Base-by-base conservation (phyloP, 495 filamentous ascomycete genomes). In the Aspergillus diversus region DNA sequence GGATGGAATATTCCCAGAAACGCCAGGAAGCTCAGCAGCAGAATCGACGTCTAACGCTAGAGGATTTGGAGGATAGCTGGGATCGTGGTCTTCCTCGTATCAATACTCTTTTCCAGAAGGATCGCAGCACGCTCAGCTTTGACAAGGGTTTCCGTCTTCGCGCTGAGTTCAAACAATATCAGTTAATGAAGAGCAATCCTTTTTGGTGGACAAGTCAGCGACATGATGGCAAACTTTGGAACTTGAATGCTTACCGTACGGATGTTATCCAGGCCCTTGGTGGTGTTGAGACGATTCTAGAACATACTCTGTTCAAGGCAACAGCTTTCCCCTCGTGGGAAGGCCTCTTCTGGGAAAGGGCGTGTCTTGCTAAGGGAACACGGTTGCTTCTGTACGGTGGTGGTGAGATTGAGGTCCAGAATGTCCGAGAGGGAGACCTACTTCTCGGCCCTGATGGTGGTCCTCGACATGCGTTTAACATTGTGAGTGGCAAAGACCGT, bases 121-220 rank as follows among this genome's bases (percentile, higher is more conserved):
- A 99, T 69, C 86, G 96, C 66, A 97, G 93, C 76, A 99, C 96
- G 0, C 82, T 99, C 61, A 96, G 92, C 70, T 99, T 99, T 72
- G 96, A 99, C 80, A 99, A 99, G 78, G 96, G 96, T 48, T 98
- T 97, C 87, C 90, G 96, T 67, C 88, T 95, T 33, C 84, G 96
- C 37, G 92, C 93, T 32, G 96, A 99, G 79, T 99, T 98, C 82
- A 99, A 98, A 80, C 89, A 91, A 57, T 99, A 98, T 74, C 94
- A 97, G 76, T 80, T 97, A 63, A 98, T 99, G 95, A 98, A 97
- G 88, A 96, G 91, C 81, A 97, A 97, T 74, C 94, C 95, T 0
- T 99, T 97, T 84, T 97, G 93, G 94, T 99, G 95, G 96, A 99
- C 96, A 3, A 96, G 91, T 69, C 96, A 98, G 75, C 83, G 96